Evolutionary conservation across 441 rosid species (phyloP).

Genomic region (Mallotus japonicus): DNA sequence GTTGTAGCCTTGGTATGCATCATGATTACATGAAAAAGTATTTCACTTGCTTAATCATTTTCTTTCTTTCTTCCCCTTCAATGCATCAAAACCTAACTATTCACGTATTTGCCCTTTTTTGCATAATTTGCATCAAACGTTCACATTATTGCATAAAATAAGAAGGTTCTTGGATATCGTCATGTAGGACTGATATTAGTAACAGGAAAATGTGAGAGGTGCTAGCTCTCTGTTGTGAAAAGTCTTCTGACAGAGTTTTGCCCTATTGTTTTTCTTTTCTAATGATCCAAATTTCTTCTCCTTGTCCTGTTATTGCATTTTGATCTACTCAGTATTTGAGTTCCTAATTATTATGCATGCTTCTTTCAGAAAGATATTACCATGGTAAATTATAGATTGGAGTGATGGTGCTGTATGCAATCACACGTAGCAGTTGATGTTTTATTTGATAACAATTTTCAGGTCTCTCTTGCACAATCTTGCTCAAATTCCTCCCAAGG

Average conservation of each 20-base stretch:
- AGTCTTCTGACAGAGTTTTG: not conserved
- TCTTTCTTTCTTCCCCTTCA: not conserved
- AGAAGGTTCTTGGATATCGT: not conserved
- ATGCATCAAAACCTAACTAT: not conserved
- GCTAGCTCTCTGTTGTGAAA: not conserved
- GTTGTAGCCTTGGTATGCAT: constrained; percentile 49
- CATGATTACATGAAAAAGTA: constrained; percentile 1
- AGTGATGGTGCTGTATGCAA: not conserved
- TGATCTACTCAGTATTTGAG: not conserved
- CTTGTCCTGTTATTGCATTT: not conserved
- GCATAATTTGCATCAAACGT: not conserved
- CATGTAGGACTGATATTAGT: not conserved
- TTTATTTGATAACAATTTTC: constrained; percentile 5
- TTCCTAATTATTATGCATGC: not conserved
- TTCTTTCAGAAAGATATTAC: constrained; percentile 4
- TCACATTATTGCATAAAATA: not conserved
- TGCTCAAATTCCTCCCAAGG: constrained; percentile 45
- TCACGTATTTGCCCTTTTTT: not conserved
- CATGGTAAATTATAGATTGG: not conserved
- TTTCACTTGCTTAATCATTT: not conserved
- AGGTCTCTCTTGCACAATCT: constrained; percentile 54
- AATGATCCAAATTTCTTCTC: not conserved
- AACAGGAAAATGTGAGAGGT: not conserved
- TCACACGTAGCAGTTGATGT: not conserved
- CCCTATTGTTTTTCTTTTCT: not conserved